Evolutionary conservation across 1,284 basidiomycete genomes (phyloP).

Genomic region (Laetiporus sulphureus): DNA sequence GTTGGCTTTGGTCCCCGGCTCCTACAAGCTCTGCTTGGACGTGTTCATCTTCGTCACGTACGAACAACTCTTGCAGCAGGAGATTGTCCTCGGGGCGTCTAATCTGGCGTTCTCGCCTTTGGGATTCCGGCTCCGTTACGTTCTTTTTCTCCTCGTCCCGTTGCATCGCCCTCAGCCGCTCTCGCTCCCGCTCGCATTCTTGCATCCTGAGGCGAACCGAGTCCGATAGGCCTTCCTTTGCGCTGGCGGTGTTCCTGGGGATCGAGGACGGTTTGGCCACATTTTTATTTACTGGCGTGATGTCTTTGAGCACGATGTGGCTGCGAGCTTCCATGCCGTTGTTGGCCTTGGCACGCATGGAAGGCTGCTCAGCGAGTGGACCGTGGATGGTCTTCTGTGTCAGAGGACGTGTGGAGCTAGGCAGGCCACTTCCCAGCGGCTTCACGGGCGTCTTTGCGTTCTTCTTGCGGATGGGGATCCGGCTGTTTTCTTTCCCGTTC

Average conservation of each 20-base stretch:
- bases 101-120: conserved; percentile 48
- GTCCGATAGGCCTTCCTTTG: conserved; percentile 22
- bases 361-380: no score
- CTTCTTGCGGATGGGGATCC: no score
- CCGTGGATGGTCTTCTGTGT: no score
- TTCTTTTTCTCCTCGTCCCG: conserved; percentile 33
- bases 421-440: no score
- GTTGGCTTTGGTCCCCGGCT: no score
- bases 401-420: no score
- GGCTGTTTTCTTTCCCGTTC: no score
- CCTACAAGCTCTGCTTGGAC: no score
- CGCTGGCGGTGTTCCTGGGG: conserved; percentile 7
- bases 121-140: conserved; percentile 36
- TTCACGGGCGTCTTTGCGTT: no score
- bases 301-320: conserved; percentile 19
- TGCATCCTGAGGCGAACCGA: conserved; percentile 43
- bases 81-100: conserved; percentile 33
- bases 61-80: no score
- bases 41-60: no score
- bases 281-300: conserved; percentile 13
- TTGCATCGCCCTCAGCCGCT: conserved; percentile 48
- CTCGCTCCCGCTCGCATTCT: conserved; percentile 54
- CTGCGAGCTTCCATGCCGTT: conserved; percentile 7
- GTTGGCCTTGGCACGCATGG: no score
- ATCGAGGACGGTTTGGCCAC: conserved; percentile 9